These are phyloP conservation scores for Trichoderma citrinoviride DNA, from an alignment of 2,329 filamentous ascomycete genomes.

Conservation along the genomic window DNA sequence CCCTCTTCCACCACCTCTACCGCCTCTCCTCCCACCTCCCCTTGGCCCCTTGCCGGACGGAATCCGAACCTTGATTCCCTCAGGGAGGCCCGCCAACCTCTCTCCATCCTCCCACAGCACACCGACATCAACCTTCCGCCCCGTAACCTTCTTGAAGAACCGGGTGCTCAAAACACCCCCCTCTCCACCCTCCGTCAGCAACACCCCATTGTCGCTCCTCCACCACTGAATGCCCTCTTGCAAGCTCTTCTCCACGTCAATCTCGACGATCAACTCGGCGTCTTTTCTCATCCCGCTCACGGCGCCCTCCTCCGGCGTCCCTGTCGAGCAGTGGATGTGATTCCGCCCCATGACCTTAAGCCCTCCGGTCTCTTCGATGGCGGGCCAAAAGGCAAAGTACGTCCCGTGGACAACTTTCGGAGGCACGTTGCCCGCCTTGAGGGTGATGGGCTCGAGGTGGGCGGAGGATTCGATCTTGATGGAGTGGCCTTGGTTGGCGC, in stretches of 20 bases:
- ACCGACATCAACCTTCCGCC: constrained; percentile 56
- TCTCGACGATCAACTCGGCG: constrained; percentile 73
- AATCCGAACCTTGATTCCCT: constrained; percentile 48
- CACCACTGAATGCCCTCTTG: constrained; percentile 68
- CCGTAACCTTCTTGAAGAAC: constrained; percentile 71
- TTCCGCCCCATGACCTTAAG: constrained; percentile 78
- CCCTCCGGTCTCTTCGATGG: constrained; percentile 74
- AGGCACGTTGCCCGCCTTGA: constrained; percentile 54
- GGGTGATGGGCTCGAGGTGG: constrained; percentile 66
- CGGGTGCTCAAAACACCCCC: constrained; percentile 61
- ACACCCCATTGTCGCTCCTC: constrained; percentile 73
- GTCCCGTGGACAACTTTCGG: constrained; percentile 79
- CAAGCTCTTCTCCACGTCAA: constrained; percentile 68
- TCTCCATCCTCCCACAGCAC: constrained; percentile 70
- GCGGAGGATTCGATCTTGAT: constrained; percentile 71
- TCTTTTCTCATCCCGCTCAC: constrained; percentile 78
- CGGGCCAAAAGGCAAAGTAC: constrained; percentile 74
- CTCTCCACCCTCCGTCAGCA: constrained; percentile 60
- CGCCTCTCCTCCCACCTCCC: constrained; percentile 41
- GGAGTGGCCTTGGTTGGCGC: constrained; percentile 92
- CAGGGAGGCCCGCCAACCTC: constrained; percentile 64
- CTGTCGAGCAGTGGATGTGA: constrained; percentile 86
- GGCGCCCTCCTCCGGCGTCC: constrained; percentile 60
- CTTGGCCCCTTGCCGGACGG: constrained; percentile 50
- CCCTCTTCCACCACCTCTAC: constrained; percentile 38